Evolutionary conservation across 2,329 filamentous ascomycete genomes (phyloP).

Genomic region (Nectriaceae sp.): DNA sequence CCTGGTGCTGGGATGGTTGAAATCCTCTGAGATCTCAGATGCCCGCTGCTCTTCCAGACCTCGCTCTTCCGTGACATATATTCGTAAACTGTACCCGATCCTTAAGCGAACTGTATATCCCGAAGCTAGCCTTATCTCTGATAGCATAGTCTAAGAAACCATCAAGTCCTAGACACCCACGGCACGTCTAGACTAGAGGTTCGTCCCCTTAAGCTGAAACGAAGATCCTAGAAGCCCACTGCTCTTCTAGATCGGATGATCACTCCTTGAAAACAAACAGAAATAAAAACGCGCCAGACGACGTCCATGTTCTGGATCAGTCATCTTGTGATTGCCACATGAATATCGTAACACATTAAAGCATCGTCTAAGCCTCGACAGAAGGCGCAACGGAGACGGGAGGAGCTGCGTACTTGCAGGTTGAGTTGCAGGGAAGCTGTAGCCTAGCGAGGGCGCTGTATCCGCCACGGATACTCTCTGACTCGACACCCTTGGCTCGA

Average conservation of each 20-base stretch:
- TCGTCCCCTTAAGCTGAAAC: conserved; percentile 2
- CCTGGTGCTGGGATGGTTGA: not conserved
- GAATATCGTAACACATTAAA: too few species aligned
- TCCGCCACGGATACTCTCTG: conserved; percentile 49
- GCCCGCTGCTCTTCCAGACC: conserved; percentile 7
- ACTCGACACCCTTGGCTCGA: conserved; percentile 49
- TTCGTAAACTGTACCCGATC: too few species aligned
- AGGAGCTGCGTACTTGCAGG: conserved; percentile 22
- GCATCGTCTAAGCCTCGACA: conserved; percentile 22
- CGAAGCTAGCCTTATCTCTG: not conserved
- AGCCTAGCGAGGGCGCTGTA: conserved; percentile 27
- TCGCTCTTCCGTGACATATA: not conserved
- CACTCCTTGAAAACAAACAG: not conserved
- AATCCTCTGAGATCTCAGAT: conserved; percentile 2
- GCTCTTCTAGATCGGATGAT: conserved; percentile 19
- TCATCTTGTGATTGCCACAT: too few species aligned
- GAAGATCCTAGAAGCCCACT: conserved; percentile 26
- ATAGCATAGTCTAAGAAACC: not conserved
- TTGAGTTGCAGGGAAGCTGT: conserved; percentile 27
- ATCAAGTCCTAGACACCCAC: not conserved
- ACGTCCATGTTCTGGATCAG: too few species aligned
- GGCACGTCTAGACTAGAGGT: not conserved
- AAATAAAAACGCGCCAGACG: not conserved
- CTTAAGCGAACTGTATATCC: not conserved
- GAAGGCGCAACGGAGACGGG: conserved; percentile 24